Conservation (phyloP, 2,329 filamentous ascomycete species). For the Diatrype stigma region DNA sequence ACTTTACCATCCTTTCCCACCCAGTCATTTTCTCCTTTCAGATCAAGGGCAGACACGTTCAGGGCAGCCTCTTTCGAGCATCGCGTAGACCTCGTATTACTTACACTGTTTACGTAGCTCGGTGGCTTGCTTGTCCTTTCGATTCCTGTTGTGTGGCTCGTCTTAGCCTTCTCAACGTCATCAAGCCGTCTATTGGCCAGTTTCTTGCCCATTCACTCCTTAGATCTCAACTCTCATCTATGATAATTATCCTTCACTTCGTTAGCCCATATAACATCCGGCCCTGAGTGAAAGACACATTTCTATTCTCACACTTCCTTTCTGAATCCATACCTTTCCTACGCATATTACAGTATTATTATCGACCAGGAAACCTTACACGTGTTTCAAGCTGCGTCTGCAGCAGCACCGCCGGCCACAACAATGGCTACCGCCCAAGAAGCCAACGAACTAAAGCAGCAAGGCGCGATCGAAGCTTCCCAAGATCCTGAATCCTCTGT, state of each 20-base stretch:
- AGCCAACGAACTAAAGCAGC: conserved; percentile 69
- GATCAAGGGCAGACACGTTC: too few relatives aligned
- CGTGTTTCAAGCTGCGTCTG: conserved; percentile 20
- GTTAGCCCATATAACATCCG: too few relatives aligned
- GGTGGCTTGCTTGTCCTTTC: background rate
- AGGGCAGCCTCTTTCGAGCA: too few relatives aligned
- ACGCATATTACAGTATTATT: too few relatives aligned
- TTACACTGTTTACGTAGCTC: background rate
- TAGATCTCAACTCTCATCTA: background rate
- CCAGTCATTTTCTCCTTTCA: too few relatives aligned
- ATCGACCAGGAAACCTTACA: background rate
- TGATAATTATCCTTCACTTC: too few relatives aligned
- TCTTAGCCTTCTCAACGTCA: background rate
- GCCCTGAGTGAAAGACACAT: too few relatives aligned
- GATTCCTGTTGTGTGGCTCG: background rate
- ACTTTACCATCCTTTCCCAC: too few relatives aligned
- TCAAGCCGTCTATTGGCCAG: background rate
- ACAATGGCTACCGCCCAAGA: conserved; percentile 30
- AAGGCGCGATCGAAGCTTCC: conserved; percentile 75
- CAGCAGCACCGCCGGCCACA: conserved; percentile 14
- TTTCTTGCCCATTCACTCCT: background rate
- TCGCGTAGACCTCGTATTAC: too few relatives aligned
- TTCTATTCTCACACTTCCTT: too few relatives aligned
- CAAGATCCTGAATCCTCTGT: conserved; percentile 65
- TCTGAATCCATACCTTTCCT: too few relatives aligned